phyloP scores from a whole-genome alignment of 2,329 filamentous ascomycete genomes.

The Claviceps arundinis region DNA sequence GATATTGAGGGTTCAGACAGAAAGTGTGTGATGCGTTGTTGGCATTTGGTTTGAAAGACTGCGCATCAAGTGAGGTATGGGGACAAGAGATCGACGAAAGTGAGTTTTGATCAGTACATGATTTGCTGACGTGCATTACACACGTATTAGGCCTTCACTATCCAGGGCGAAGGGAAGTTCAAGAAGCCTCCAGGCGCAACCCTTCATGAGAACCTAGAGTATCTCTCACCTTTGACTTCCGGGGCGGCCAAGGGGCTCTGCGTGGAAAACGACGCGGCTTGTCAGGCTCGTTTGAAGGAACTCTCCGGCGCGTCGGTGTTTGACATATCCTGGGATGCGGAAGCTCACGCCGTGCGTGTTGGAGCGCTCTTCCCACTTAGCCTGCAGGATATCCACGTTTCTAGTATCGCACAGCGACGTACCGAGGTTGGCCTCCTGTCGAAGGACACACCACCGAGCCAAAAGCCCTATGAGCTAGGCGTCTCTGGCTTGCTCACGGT shows the following conservation, averaged over 20 bases:
- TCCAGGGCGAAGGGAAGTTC: constrained; percentile 24
- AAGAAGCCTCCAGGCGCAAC: background rate
- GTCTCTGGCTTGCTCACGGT: constrained; percentile 69
- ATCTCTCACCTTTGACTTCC: constrained; percentile 38
- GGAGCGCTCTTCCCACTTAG: constrained; percentile 49
- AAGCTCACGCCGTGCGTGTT: constrained; percentile 50
- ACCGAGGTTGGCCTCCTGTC: constrained; percentile 74
- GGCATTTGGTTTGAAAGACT: constrained; percentile 45
- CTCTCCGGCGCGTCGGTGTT: constrained; percentile 45
- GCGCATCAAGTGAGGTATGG: constrained; percentile 23
- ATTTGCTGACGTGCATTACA: background rate
- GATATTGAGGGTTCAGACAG: background rate
- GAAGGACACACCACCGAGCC: constrained; percentile 42
- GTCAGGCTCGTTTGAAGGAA: constrained; percentile 31
- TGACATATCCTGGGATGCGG: constrained; percentile 65
- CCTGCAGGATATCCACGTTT: constrained; percentile 26
- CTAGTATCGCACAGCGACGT: constrained; percentile 33
- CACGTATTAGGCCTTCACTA: constrained; percentile 43
- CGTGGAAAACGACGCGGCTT: constrained; percentile 28
- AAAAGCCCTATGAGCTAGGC: constrained; percentile 60
- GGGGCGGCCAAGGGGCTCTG: constrained; percentile 44
- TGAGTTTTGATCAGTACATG: background rate
- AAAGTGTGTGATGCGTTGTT: constrained; percentile 46
- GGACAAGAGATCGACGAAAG: background rate
- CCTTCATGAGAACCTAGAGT: constrained; percentile 54